These are phyloP conservation scores for Microbotryum violaceum DNA, from an alignment of 1,284 basidiomycete genomes.

Conservation along the genomic window DNA sequence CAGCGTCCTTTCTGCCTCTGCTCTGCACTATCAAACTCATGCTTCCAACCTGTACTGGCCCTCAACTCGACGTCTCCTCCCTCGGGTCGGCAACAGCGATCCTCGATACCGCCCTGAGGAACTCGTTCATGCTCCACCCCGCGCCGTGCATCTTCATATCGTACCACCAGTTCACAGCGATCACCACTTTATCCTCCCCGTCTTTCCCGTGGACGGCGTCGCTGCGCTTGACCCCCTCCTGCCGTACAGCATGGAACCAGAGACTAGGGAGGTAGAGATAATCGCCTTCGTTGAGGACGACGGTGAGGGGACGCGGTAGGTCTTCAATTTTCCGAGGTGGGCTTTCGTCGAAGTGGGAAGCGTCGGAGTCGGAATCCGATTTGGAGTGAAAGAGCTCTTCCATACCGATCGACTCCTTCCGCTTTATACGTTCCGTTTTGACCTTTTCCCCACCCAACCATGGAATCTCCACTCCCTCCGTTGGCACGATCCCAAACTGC, in stretches of 20 bases:
- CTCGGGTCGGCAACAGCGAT: constrained; percentile 15
- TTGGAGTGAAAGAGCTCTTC: too few species aligned
- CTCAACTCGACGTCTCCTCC: neutral
- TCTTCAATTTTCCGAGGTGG: neutral
- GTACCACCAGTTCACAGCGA: constrained; percentile 86
- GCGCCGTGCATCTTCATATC: constrained; percentile 64
- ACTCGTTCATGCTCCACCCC: constrained; percentile 58
- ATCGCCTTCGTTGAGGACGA: constrained; percentile 63
- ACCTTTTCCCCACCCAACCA: too few species aligned
- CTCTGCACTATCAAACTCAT: too few species aligned
- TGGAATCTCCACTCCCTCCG: too few species aligned
- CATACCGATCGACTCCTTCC: too few species aligned
- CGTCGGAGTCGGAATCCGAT: too few species aligned
- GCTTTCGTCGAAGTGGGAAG: too few species aligned
- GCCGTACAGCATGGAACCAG: constrained; percentile 87
- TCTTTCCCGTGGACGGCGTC: neutral
- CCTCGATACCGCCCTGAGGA: constrained; percentile 48
- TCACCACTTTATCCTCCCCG: constrained; percentile 44
- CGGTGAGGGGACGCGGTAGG: constrained; percentile 55
- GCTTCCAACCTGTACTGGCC: too few species aligned
- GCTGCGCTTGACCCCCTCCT: constrained; percentile 34
- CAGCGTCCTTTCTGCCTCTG: too few species aligned
- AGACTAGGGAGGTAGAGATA: constrained; percentile 79
- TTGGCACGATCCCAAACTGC: constrained; percentile 1
- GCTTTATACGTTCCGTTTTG: too few species aligned